A percentile compares a stretch with the other conserved stretches of the same genome.
Evolutionary conservation across 495 filamentous ascomycete species (phyloP).

Genomic region (Penicillium soppii): DNA sequence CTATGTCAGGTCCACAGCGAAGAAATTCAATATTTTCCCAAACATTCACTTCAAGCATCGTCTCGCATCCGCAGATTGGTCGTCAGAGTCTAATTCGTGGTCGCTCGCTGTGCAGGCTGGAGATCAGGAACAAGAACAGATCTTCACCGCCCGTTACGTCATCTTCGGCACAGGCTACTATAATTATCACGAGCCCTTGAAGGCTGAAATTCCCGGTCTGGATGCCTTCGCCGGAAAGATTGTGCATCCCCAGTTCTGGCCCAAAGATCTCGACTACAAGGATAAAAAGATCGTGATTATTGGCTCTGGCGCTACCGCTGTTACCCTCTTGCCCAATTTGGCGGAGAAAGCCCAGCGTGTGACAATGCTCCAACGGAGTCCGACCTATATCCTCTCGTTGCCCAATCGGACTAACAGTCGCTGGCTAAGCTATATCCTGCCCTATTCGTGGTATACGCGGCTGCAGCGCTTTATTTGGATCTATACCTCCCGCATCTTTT

Average conservation of each 20-base stretch:
- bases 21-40: conserved; percentile 58
- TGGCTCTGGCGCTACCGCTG: conserved; percentile 56
- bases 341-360: conserved; percentile 46
- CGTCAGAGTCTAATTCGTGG: conserved; percentile 60
- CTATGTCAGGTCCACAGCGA: conserved; percentile 62
- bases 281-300: conserved; percentile 57
- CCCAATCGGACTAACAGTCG: conserved; percentile 38
- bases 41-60: conserved; percentile 61
- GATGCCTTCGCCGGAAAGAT: conserved; percentile 43
- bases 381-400: conserved; percentile 57
- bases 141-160: conserved; percentile 54
- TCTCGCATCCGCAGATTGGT: conserved; percentile 58
- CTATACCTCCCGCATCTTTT: conserved; percentile 45
- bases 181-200: conserved; percentile 59
- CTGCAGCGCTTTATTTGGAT: conserved; percentile 50
- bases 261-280: conserved; percentile 46
- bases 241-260: conserved; percentile 56
- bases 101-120: conserved; percentile 53
- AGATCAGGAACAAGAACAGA: conserved; percentile 47
- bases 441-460: conserved; percentile 29
- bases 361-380: conserved; percentile 59
- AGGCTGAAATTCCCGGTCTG: conserved; percentile 45
- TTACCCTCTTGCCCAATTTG: conserved; percentile 50
- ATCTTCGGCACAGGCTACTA: conserved; percentile 65
- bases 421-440: conserved; percentile 40